phyloP scores from a whole-genome alignment of 371 early-diverging fungal genomes.

The Mortierella sp. region DNA sequence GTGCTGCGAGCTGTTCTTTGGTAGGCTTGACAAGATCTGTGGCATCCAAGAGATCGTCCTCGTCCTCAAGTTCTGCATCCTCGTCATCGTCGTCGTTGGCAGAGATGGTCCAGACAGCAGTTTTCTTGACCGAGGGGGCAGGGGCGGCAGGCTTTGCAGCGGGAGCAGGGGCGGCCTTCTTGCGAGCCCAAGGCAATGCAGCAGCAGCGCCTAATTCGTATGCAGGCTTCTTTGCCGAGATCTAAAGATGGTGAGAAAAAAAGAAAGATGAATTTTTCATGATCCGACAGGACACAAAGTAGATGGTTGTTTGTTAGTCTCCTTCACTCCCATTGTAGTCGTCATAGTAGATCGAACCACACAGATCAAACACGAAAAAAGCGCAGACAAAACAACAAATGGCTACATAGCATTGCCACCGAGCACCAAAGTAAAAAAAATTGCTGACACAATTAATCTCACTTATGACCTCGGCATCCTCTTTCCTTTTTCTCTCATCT shows the following conservation, averaged over 20 bases:
- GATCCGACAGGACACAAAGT: background rate
- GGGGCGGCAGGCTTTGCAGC: constrained; percentile 20
- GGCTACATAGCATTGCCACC: background rate
- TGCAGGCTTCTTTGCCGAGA: constrained; percentile 83
- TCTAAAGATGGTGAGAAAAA: constrained; percentile 33
- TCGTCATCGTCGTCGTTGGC: constrained; percentile 76
- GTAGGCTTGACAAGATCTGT: constrained; percentile 85
- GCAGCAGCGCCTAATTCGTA: constrained; percentile 89
- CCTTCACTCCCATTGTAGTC: background rate
- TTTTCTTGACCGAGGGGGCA: constrained; percentile 42
- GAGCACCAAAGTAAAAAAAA: background rate
- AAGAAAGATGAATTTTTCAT: background rate
- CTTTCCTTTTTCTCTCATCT: constrained; percentile 8
- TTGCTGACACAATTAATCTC: background rate
- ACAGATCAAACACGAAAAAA: background rate
- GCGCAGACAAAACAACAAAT: background rate
- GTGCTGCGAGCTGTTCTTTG: constrained; percentile 74
- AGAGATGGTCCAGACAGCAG: constrained; percentile 73
- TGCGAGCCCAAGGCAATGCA: constrained; percentile 72
- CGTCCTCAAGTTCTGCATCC: constrained; percentile 83
- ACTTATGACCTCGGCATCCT: background rate
- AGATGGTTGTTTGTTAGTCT: background rate
- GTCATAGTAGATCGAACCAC: constrained; percentile 3
- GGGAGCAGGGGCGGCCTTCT: constrained; percentile 40
- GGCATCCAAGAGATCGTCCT: constrained; percentile 91